Evolutionary conservation across 1,139 yeast species (phyloP).

Genomic region (Nakaseomyces glabratus): DNA sequence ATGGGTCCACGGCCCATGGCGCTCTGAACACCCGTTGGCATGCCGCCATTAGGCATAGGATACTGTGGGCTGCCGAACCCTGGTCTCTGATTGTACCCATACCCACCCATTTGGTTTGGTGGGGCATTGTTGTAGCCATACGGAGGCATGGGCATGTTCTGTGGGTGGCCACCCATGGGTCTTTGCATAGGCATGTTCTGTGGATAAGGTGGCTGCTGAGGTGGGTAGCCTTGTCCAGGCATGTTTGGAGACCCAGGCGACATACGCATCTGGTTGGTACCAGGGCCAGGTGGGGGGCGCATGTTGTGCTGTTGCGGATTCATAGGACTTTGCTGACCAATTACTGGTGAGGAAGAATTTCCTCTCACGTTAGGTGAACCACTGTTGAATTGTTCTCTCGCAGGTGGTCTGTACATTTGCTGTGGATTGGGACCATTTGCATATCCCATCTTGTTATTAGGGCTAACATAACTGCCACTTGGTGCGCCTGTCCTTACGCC

Average conservation of each 20-base stretch:
- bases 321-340: not conserved
- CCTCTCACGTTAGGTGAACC: too few relatives aligned
- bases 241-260: not conserved
- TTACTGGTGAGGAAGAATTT: too few relatives aligned
- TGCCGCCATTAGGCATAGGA: conserved; percentile 3
- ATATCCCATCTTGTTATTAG: too few relatives aligned
- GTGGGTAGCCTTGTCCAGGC: not conserved
- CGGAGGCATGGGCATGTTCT: conserved; percentile 7
- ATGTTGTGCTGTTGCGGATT: not conserved
- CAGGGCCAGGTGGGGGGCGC: not conserved
- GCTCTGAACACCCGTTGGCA: not conserved
- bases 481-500: too few relatives aligned
- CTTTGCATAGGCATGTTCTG: conserved; percentile 1
- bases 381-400: not conserved
- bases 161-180: conserved; percentile 8
- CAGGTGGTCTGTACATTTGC: conserved; percentile 4
- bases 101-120: conserved; percentile 1
- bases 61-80: conserved; percentile 2
- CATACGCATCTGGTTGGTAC: not conserved
- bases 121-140: conserved; percentile 9
- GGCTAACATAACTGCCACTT: too few relatives aligned
- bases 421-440: not conserved
- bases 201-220: not conserved
- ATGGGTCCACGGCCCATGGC: conserved; percentile 1
- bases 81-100: not conserved